Evolutionary conservation across 768 basidiomycete genomes (phyloP).

Genomic region (Podaxis sp.): DNA sequence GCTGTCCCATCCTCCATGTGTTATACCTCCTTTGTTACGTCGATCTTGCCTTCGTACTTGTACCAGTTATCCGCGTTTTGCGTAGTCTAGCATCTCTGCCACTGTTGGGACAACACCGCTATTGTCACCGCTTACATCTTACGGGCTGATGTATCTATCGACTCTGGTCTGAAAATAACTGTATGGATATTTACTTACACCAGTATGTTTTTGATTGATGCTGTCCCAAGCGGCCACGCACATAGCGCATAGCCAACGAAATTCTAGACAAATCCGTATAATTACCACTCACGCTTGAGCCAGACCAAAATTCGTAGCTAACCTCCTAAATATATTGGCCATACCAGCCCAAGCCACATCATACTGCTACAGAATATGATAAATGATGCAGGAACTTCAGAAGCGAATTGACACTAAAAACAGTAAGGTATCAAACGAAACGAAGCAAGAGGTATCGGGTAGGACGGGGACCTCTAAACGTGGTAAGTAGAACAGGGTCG

Average conservation of each 20-base stretch:
- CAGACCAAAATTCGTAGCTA: background rate
- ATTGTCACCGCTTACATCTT: too few species aligned
- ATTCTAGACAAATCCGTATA: too few species aligned
- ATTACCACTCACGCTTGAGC: background rate
- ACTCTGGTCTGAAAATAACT: background rate
- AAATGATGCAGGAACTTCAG: background rate
- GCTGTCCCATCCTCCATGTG: too few species aligned
- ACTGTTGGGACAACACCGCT: too few species aligned
- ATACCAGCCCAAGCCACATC: slow-evolving; percentile 13
- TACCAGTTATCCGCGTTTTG: too few species aligned
- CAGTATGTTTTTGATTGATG: too few species aligned
- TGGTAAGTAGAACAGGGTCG: background rate
- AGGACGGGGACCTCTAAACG: background rate
- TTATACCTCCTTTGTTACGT: too few species aligned
- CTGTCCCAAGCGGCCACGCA: too few species aligned
- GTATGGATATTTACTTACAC: background rate
- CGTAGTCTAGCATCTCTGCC: too few species aligned
- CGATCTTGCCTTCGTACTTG: too few species aligned
- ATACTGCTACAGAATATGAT: background rate
- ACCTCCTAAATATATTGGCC: slow-evolving; percentile 16
- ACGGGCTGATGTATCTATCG: background rate
- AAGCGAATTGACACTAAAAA: background rate
- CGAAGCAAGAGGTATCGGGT: slow-evolving; percentile 3
- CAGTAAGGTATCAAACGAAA: background rate
- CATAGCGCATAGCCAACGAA: too few species aligned